These are phyloP conservation scores for Hyphodiscus hymeniophilus DNA, from an alignment of 495 filamentous ascomycete species.

Conservation along the genomic window DNA sequence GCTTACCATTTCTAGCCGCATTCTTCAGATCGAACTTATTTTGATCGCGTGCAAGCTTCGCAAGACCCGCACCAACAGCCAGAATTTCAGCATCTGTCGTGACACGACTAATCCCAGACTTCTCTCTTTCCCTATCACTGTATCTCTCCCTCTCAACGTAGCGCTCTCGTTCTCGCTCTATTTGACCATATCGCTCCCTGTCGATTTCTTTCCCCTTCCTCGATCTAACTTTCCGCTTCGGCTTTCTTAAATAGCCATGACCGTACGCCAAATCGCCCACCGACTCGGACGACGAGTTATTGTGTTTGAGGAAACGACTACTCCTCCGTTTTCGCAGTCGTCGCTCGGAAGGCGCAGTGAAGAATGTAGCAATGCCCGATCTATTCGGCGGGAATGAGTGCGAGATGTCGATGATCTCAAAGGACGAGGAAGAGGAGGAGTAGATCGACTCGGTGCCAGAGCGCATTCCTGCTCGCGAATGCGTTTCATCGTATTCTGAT, in stretches of 20 bases:
- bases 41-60: slow-evolving; percentile 18
- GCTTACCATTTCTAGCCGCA: slow-evolving; percentile 19
- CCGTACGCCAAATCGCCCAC: slow-evolving; percentile 48
- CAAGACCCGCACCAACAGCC: slow-evolving; percentile 22
- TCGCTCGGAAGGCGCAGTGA: slow-evolving; percentile 23
- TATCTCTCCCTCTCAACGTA: slow-evolving; percentile 14
- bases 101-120: slow-evolving; percentile 3
- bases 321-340: slow-evolving; percentile 31
- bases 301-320: slow-evolving; percentile 32
- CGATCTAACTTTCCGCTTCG: slow-evolving; percentile 22
- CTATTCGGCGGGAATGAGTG: slow-evolving; percentile 14
- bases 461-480: slow-evolving; percentile 5
- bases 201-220: slow-evolving; percentile 18
- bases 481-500: slow-evolving; percentile 10
- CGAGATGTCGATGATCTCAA: slow-evolving; percentile 22
- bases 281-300: slow-evolving; percentile 40
- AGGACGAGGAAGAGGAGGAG: slow-evolving; percentile 11
- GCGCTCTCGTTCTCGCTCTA: slow-evolving; percentile 5
- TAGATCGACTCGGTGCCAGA: not conserved
- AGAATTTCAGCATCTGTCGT: slow-evolving; percentile 22
- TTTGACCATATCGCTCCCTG: slow-evolving; percentile 13
- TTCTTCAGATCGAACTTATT: slow-evolving; percentile 20
- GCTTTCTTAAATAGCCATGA: slow-evolving; percentile 39
- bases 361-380: slow-evolving; percentile 19
- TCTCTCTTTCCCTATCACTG: slow-evolving; percentile 3